Evolutionary conservation across 139 green algal genomes (phyloP), one percentile per base, ranked within the genome.

Genomic region (Chlamydomonas incerta): DNA sequence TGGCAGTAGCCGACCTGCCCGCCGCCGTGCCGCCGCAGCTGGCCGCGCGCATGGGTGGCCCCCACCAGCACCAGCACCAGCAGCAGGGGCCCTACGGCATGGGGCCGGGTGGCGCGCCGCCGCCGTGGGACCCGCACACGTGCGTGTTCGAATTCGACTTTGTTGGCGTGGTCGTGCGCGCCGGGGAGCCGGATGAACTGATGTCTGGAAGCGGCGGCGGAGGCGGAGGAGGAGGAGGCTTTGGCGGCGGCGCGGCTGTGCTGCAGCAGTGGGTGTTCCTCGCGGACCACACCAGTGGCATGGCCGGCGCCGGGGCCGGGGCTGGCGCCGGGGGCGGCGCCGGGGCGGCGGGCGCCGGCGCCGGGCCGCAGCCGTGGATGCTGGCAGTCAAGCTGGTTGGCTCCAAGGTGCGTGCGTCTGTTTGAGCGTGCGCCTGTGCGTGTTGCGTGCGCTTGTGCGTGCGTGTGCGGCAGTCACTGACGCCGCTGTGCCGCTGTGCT

Each of bases 251-350:
- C 28, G 55, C 18, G 29, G 34, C 58, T 13, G 18, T 63, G 29
- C 50, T 66, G n/a, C 65, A 82, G 47, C 83, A 88, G 65, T 88
- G 83, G 83, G 83, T 88, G 63, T 88, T 83, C 47, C 55, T 88
- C 35, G 66, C 74, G 65, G 83, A 88, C 47, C 65, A 57, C 50
- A 88, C 65, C 29, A 73, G 52, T 31, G 70, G 73, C 18, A 57
- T 88, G 83, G 63, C 41, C 23, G 35, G 50, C n/a, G 37, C 58
- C 26, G 58, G 60, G 3, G 55, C 31, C 47, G 58, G 41, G 11
- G 72, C 23, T 3, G 34, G 33, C 41, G 80, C 28, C 29, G 80
- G 55, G 23, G 69, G 35, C 10, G 70, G 58, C 29, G 81, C 21
- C 47, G 55, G 21, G 55, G 33, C n/a, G n/a, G n/a, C n/a, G n/a